phyloP scores from a whole-genome alignment of 306 rosid species.

The Fragaria iinumae region DNA sequence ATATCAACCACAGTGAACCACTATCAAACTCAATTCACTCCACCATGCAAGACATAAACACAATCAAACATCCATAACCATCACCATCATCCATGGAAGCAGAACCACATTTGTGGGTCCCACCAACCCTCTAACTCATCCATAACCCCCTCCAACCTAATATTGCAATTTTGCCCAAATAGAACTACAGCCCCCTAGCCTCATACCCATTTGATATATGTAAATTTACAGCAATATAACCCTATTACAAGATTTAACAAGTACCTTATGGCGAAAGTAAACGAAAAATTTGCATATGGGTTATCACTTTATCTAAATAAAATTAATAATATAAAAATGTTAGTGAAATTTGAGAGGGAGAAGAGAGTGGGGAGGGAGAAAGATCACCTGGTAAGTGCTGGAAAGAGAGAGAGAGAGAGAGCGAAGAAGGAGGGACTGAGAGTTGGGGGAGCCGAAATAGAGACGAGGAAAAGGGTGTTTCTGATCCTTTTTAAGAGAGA shows the following conservation, averaged over 20 bases:
- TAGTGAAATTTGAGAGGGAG: neutral
- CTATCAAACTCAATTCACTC: neutral
- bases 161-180: neutral
- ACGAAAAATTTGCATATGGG: neutral
- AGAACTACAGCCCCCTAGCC: neutral
- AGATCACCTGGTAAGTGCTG: slow-evolving; percentile 6
- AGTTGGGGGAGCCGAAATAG: neutral
- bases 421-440: neutral
- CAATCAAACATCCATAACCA: neutral
- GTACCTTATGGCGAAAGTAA: neutral
- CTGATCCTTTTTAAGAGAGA: neutral
- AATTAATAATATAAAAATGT: neutral
- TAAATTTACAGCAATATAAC: neutral
- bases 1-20: neutral
- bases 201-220: neutral
- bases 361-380: neutral
- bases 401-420: neutral
- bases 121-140: slow-evolving; percentile 1
- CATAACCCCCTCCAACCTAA: neutral
- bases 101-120: neutral
- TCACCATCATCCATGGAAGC: neutral
- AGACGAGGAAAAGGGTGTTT: neutral
- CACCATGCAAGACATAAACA: neutral
- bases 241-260: neutral
- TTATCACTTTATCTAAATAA: neutral